A percentile compares a stretch with the other conserved stretches of the same genome.
These are phyloP conservation scores for Psidium friedrichsthalianum DNA, from an alignment of 345 rosid genomes.

Conservation along the genomic window DNA sequence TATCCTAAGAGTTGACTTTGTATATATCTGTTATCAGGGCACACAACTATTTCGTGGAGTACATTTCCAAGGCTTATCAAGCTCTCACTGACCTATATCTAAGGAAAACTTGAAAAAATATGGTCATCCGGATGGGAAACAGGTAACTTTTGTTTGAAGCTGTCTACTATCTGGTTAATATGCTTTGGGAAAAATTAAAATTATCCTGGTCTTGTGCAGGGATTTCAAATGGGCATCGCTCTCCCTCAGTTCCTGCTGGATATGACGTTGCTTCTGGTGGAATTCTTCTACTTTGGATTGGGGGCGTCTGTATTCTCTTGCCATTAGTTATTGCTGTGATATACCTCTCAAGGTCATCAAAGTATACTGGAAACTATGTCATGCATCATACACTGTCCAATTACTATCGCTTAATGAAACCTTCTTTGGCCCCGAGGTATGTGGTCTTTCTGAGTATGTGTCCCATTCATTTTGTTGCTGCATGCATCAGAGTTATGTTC, in stretches of 20 bases:
- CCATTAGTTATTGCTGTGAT: constrained; percentile 92
- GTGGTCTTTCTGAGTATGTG: background rate
- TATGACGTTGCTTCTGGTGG: constrained; percentile 96
- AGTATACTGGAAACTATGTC: constrained; percentile 95
- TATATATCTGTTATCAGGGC: constrained; percentile 44
- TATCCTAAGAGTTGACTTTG: background rate
- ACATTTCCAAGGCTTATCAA: constrained; percentile 90
- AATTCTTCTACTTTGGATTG: constrained; percentile 93
- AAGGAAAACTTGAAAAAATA: constrained; percentile 97
- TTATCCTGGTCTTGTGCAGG: constrained; percentile 33
- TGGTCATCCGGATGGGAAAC: constrained; percentile 99
- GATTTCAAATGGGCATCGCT: constrained; percentile 99
- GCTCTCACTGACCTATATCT: constrained; percentile 88
- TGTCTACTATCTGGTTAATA: background rate
- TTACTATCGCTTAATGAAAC: constrained; percentile 88
- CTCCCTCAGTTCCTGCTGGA: constrained; percentile 89
- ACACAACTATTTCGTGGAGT: constrained; percentile 74
- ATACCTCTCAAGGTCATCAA: constrained; percentile 91
- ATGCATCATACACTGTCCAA: constrained; percentile 93
- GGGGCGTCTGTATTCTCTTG: constrained; percentile 91
- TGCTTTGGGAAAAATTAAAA: background rate
- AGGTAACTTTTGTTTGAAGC: constrained; percentile 29
- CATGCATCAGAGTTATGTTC: background rate
- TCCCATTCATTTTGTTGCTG: background rate
- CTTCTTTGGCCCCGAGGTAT: constrained; percentile 98